Percentiles rank a stretch among this genome's conserved stretches.
These are phyloP conservation scores for Phytophthora foliorum DNA, from an alignment of 352 stramenopile genomes.

Conservation along the genomic window DNA sequence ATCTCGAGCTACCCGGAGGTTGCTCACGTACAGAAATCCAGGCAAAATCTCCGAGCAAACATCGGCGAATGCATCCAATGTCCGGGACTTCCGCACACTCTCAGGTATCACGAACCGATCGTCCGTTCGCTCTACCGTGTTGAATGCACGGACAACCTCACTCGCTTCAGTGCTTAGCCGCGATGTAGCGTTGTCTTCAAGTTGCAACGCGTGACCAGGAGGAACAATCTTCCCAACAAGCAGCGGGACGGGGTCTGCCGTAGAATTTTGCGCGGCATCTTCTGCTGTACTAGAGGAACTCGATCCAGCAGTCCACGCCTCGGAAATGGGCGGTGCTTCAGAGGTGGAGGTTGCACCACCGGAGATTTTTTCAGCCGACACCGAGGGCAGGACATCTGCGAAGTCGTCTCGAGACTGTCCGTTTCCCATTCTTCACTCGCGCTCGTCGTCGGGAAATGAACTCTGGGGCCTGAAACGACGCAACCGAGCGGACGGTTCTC, in stretches of 20 bases:
- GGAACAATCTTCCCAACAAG: slow-evolving; percentile 25
- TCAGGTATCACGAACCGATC: slow-evolving; percentile 55
- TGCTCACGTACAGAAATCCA: slow-evolving; percentile 68
- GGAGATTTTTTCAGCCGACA: slow-evolving; percentile 13
- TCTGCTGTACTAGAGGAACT: background rate
- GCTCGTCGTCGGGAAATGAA: background rate
- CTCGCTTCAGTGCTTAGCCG: slow-evolving; percentile 13
- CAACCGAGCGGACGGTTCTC: slow-evolving; percentile 10
- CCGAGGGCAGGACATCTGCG: slow-evolving; percentile 42
- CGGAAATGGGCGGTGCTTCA: slow-evolving; percentile 19
- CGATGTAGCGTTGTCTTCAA: slow-evolving; percentile 15
- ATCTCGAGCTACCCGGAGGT: slow-evolving; percentile 53
- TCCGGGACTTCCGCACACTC: slow-evolving; percentile 67
- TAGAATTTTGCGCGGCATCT: background rate
- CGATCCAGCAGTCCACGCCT: slow-evolving; percentile 23
- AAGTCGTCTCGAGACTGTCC: slow-evolving; percentile 40
- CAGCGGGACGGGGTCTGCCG: slow-evolving; percentile 1
- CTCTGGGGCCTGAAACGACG: slow-evolving; percentile 25
- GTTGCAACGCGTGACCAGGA: slow-evolving; percentile 33
- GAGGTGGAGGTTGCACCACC: background rate
- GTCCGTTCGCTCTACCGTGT: slow-evolving; percentile 12
- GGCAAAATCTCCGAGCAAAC: slow-evolving; percentile 75
- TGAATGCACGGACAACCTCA: slow-evolving; percentile 16
- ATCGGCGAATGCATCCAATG: slow-evolving; percentile 44
- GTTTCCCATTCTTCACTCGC: slow-evolving; percentile 39